These are phyloP conservation scores for Cercospora beticola DNA, from an alignment of 2,329 filamentous ascomycete genomes.

Conservation along the genomic window DNA sequence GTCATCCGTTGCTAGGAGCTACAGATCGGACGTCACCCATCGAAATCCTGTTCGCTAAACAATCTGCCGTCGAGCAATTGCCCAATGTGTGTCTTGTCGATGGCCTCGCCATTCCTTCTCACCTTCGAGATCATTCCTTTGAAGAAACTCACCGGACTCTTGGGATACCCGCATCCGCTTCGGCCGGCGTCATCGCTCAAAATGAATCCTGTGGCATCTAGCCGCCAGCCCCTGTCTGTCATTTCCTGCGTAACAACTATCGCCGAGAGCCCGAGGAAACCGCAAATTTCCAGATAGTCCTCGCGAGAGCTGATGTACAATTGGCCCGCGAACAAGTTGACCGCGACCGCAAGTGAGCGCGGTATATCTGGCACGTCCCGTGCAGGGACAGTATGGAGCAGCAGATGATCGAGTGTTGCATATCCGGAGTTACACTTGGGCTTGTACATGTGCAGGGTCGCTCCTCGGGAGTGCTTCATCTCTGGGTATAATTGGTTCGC, in stretches of 20 bases:
- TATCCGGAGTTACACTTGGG: slow-evolving; percentile 45
- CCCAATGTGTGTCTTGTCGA: slow-evolving; percentile 33
- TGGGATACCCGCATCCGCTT: slow-evolving; percentile 18
- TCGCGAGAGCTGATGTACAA: slow-evolving; percentile 58
- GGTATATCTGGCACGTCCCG: slow-evolving; percentile 13
- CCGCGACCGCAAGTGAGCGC: slow-evolving; percentile 43
- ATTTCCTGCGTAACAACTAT: neutral
- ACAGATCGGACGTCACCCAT: neutral
- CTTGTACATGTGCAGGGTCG: slow-evolving; percentile 52
- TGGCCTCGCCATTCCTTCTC: slow-evolving; percentile 27
- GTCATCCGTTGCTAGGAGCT: no score
- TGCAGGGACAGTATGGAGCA: slow-evolving; percentile 45
- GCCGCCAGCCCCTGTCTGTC: slow-evolving; percentile 16
- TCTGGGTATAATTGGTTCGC: slow-evolving; percentile 52
- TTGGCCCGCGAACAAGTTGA: slow-evolving; percentile 69
- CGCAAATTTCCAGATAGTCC: slow-evolving; percentile 57
- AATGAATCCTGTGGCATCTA: slow-evolving; percentile 30
- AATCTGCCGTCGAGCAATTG: slow-evolving; percentile 20
- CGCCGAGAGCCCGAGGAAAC: slow-evolving; percentile 50
- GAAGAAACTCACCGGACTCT: slow-evolving; percentile 30
- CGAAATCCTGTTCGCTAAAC: neutral
- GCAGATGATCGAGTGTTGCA: slow-evolving; percentile 48
- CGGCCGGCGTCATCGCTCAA: slow-evolving; percentile 18
- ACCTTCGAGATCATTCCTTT: slow-evolving; percentile 26
- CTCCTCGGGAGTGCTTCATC: slow-evolving; percentile 40